Conservation (phyloP, 768 basidiomycete species). For the Tylopilus sp. region DNA sequence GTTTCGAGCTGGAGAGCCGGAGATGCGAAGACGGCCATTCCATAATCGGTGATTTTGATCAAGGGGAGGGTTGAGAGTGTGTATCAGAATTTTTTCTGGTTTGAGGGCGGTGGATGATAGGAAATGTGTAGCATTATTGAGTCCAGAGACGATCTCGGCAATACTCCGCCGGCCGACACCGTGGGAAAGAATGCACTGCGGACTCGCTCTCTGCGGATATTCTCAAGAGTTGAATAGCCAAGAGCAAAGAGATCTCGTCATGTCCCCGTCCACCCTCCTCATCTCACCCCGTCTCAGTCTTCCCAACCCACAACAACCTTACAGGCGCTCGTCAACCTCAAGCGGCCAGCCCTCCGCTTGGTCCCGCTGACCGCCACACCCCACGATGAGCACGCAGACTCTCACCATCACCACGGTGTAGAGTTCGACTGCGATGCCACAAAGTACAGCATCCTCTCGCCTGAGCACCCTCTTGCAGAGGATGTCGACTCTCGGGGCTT, state of each 20-base stretch:
- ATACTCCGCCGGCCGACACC: constrained; percentile 72
- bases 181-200: constrained; percentile 60
- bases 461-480: constrained; percentile 54
- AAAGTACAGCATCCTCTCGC: constrained; percentile 68
- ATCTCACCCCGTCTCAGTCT: constrained; percentile 38
- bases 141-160: constrained; percentile 91
- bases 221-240: too few relatives aligned
- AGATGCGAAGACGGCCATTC: constrained; percentile 95
- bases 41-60: constrained; percentile 97
- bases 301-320: constrained; percentile 88
- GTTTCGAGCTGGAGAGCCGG: constrained; percentile 85
- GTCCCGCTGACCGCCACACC: constrained; percentile 53
- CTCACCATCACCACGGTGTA: constrained; percentile 71
- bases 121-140: constrained; percentile 97
- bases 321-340: constrained; percentile 92
- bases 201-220: constrained; percentile 83
- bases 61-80: constrained; percentile 74
- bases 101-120: constrained; percentile 96
- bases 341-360: constrained; percentile 81
- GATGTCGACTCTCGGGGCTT: constrained; percentile 34
- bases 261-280: not conserved
- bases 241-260: constrained; percentile 74
- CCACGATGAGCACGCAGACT: constrained; percentile 44
- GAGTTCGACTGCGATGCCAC: constrained; percentile 93
- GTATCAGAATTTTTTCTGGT: constrained; percentile 94